Evolutionary conservation across 768 basidiomycete genomes (phyloP), one percentile per base, ranked within the genome.

Genomic region (Dioszegia crocea): DNA sequence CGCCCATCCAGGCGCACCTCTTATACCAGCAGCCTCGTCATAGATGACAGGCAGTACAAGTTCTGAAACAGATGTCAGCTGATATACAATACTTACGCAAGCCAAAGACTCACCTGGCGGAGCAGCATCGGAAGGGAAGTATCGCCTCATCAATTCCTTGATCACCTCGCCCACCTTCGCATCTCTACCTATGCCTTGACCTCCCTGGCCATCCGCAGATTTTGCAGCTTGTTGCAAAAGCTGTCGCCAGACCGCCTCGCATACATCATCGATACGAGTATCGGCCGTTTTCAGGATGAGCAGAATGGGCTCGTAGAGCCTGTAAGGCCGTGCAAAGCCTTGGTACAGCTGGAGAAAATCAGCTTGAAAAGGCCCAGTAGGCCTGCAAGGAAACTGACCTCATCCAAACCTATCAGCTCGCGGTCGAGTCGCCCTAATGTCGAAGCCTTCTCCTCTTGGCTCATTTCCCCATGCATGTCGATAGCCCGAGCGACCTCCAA

Each of bases 251-350:
- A 93, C 91, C 3, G 87, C 85, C 56, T 84, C 82, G 17, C 91
- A 85, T 31, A 94, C 78, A 45, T 81, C 83, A 58, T 89, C 86
- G 64, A 98, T 91, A 3, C 86, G 85, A 73, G 94, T 91, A 73
- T 93, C 91, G 8, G 94, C 93, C 6, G 94, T 88, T 73, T 96
- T 88, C 55, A 97, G 81, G 71, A 94, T 92, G 26, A 96, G 82
- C 5, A 99, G 81, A 72, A 91, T 90, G 75, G 90, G 85, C 38
- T 85, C 81, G 4, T 88, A 84, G 14, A 96, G 81, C 65, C 90
- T 85, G 66, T 92, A 89, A 4, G 91, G 87, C 49, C 89, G 82
- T 4, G 91, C 93, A 72, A 89, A 98, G 45, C 84, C 81, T 79
- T 88, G 86, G 71, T 89, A 98, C 45, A 98, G 82, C 91, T 97